Evolutionary conservation across 2,329 filamentous ascomycete genomes (phyloP), one percentile per base, ranked within the genome.

Genomic region (Pseudogymnoascus sp.): DNA sequence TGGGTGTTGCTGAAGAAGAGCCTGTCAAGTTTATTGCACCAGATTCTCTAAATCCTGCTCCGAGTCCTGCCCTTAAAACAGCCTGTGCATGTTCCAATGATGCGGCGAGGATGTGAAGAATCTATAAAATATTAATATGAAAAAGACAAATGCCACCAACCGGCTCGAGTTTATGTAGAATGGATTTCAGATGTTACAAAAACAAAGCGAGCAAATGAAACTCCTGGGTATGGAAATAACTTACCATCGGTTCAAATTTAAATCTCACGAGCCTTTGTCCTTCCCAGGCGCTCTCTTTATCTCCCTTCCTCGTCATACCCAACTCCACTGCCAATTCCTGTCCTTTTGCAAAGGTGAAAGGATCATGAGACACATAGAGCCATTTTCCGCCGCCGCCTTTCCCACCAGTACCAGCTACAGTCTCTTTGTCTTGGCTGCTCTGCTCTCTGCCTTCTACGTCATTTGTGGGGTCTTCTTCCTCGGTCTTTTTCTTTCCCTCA

Each of bases 201-300:
- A 60, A 60, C 39, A 7, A 25, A 54, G 5, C 28, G 25, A 25
- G 28, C 41, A 30, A 1, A 18, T 12, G 11, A 30, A 50, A 12
- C 25, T 14, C 16, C 12, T 54, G 9, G 16, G 20, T 14, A 54
- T 54, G 33, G 8, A 33, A 30, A 50, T 14, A n/a, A 67, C 85
- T 71, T 81, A 96, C 92, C 91, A 97, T 92, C 4, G 92, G 91
- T 73, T 97, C 92, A 70, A 95, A 97, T 74, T 96, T 94, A 76
- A 96, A 89, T 74, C 93, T 90, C 58, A 96, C 80, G 73, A 83
- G 74, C 69, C 82, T 78, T 68, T 75, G 73, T 61, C 71, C 71
- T 59, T 67, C 12, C 70, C 50, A 62, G 57, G 18, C 33, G 30
- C 47, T 28, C 18, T 50, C 33, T 36, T 14, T 62, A 30, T 60